Percentiles rank a stretch among this genome's conserved stretches.
phyloP scores from a whole-genome alignment of 352 stramenopile genomes.

The Phytophthora pinifolia region DNA sequence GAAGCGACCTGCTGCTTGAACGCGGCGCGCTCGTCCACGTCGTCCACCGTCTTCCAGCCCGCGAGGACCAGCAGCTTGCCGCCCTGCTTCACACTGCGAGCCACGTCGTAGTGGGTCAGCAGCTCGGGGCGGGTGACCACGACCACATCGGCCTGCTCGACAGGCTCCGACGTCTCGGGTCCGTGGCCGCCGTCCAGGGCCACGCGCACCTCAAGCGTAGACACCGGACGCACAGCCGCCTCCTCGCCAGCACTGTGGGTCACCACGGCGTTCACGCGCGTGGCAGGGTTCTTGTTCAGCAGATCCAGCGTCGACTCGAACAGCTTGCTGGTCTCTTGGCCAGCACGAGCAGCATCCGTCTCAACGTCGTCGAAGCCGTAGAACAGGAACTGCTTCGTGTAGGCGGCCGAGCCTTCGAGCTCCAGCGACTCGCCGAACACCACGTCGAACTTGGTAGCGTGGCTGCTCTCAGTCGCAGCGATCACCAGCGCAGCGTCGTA shows the following conservation, averaged over 20 bases:
- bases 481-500: constrained; percentile 56
- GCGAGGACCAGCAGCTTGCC: constrained; percentile 59
- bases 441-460: constrained; percentile 59
- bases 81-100: constrained; percentile 49
- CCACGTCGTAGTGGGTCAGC: constrained; percentile 54
- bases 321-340: constrained; percentile 27
- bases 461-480: constrained; percentile 26
- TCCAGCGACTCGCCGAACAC: constrained; percentile 51
- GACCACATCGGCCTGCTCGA: constrained; percentile 62
- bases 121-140: constrained; percentile 52
- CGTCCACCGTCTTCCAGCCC: constrained; percentile 66
- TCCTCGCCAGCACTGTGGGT: constrained; percentile 43
- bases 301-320: constrained; percentile 51
- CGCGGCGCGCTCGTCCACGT: constrained; percentile 46
- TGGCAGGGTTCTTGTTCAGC: constrained; percentile 67
- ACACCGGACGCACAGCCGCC: constrained; percentile 33
- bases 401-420: constrained; percentile 41
- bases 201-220: constrained; percentile 60
- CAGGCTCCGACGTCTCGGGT: constrained; percentile 38
- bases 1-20: constrained; percentile 65
- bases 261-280: constrained; percentile 59
- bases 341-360: constrained; percentile 40
- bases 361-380: constrained; percentile 86
- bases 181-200: constrained; percentile 42
- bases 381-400: constrained; percentile 90